Base-by-base conservation (phyloP, 2,329 filamentous ascomycete genomes). In the Cadophora malorum region DNA sequence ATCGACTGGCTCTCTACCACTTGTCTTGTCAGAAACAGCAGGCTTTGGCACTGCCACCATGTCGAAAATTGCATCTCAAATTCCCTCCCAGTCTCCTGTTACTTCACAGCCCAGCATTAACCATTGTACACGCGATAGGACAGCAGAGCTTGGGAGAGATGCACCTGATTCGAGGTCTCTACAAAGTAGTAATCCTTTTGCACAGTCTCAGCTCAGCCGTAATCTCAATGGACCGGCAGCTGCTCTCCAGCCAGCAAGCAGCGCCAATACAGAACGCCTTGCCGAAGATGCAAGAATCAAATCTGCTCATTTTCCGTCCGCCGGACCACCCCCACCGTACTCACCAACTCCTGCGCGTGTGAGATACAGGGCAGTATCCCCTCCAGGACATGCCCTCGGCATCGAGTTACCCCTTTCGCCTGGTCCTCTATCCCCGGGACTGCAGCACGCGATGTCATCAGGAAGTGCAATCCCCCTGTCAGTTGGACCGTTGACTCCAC, bases 381-480 rank as follows among this genome's bases (percentile, higher is more conserved):
- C 89, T 7, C 84, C 88, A 0, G 82, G 80, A 2, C 84, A 88
- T 69, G 81, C 65, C 45, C 62, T 68, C 25, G 72, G 86, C 78
- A 71, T 81, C 10, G 81, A 84, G 65, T 84, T 84, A 38, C 84
- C 87, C 1, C 83, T 83, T 1, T 88, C 89, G 5, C 88, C 89
- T 0, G 85, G 85, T 0, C 88, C 88, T 1, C 78, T 87, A 0
- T 90, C 90, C 0, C 89, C 90, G 1, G 89, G 84, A 0, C 79
- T 91, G 49, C 83, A 88, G 47, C 82, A 83, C 16, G 86, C 85
- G 0, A 91, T 91, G 83, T 85, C 85, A 12, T 86, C 88, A 0
- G 85, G 87, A 66, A 86, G 88, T 0, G 86, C 83, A 1, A 87
- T 90, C 55, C 83, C 81, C 25, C 82, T 92, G 81, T 83, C 84